Evolutionary conservation across 768 basidiomycete species (phyloP).

Genomic region (Cyclocybe aegerita): DNA sequence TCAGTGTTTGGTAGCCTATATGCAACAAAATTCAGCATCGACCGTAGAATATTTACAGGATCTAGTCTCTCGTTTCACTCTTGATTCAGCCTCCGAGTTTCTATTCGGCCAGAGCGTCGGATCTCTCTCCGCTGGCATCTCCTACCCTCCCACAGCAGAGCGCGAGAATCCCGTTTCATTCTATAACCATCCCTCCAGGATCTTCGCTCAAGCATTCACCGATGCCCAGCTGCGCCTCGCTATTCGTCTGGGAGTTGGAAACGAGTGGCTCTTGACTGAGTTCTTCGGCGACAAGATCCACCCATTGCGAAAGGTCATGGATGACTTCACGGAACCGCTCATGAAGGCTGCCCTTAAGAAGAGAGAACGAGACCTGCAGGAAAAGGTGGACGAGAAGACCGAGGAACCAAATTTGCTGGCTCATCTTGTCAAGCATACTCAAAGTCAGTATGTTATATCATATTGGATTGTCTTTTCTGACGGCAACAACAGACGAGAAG

Average conservation of each 20-base stretch:
- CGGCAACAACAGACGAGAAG: slow-evolving; percentile 16
- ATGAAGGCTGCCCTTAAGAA: slow-evolving; percentile 41
- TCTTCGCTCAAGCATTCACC: slow-evolving; percentile 49
- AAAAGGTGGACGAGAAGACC: slow-evolving; percentile 5
- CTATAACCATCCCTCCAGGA: slow-evolving; percentile 32
- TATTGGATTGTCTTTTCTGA: not conserved
- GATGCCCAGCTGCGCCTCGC: slow-evolving; percentile 38
- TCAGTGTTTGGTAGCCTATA: slow-evolving; percentile 22
- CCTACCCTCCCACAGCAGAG: slow-evolving; percentile 39
- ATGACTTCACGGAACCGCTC: slow-evolving; percentile 50
- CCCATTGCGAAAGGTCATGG: slow-evolving; percentile 41
- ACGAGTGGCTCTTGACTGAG: slow-evolving; percentile 36
- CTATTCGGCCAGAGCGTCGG: slow-evolving; percentile 53
- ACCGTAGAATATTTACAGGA: slow-evolving; percentile 28
- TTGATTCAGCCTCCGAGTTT: slow-evolving; percentile 63
- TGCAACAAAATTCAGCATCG: slow-evolving; percentile 39
- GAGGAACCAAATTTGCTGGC: slow-evolving; percentile 41
- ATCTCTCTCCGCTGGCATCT: slow-evolving; percentile 49
- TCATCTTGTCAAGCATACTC: slow-evolving; percentile 49
- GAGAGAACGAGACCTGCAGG: slow-evolving; percentile 30
- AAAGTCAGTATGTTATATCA: slow-evolving; percentile 12
- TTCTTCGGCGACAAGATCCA: slow-evolving; percentile 46
- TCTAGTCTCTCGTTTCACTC: slow-evolving; percentile 48
- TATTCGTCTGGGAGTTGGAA: slow-evolving; percentile 35
- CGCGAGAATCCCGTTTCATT: slow-evolving; percentile 22